phyloP scores from a whole-genome alignment of 1,139 yeast genomes.

The Pichia sp. region DNA sequence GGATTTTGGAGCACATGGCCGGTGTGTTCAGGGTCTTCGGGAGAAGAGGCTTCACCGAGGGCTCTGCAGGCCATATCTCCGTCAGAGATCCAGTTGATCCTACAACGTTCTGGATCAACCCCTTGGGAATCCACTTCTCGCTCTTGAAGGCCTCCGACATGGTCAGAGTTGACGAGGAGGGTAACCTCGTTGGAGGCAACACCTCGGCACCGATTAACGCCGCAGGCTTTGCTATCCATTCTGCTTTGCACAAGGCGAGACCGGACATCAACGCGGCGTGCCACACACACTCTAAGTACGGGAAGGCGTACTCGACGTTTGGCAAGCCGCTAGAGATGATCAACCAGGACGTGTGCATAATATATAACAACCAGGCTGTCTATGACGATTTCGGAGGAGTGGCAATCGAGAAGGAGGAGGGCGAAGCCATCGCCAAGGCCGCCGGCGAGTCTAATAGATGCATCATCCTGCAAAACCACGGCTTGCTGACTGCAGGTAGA shows the following conservation, averaged over 20 bases:
- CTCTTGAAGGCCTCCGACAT: conserved; percentile 66
- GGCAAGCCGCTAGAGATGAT: conserved; percentile 73
- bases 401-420: conserved; percentile 69
- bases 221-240: conserved; percentile 79
- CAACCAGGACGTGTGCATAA: conserved; percentile 70
- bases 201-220: conserved; percentile 55
- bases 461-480: conserved; percentile 72
- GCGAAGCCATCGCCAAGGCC: conserved; percentile 60
- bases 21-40: conserved; percentile 78
- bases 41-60: conserved; percentile 69
- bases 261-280: conserved; percentile 82
- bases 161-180: conserved; percentile 71
- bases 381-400: conserved; percentile 74
- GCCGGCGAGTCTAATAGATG: conserved; percentile 57
- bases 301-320: conserved; percentile 70
- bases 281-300: conserved; percentile 71
- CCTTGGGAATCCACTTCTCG: conserved; percentile 68
- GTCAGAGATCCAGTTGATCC: conserved; percentile 73
- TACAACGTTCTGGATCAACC: conserved; percentile 75
- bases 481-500: conserved; percentile 68
- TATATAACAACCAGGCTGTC: conserved; percentile 63
- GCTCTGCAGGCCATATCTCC: conserved; percentile 78
- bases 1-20: conserved; percentile 73
- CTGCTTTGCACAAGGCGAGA: conserved; percentile 69
- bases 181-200: conserved; percentile 46